These are phyloP conservation scores for Suhomyces panamericanus DNA, from an alignment of 1,139 yeast species.

Conservation along the genomic window DNA sequence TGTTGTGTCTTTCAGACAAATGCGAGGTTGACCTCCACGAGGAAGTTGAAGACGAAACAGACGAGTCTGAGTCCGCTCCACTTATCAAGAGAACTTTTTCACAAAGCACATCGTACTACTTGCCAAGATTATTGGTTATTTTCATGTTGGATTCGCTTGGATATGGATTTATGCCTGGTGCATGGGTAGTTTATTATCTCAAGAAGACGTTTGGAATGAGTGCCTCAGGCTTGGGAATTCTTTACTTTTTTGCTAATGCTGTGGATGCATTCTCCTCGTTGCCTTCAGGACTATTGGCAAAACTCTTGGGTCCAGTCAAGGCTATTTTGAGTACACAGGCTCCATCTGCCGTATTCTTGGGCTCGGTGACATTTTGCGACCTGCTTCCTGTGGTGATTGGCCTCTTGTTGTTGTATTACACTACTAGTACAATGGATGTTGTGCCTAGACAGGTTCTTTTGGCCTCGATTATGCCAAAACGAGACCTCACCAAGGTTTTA, in stretches of 20 bases:
- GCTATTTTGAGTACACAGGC: constrained; percentile 77
- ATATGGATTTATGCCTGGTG: constrained; percentile 81
- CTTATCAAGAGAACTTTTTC: constrained; percentile 27
- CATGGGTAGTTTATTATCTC: constrained; percentile 86
- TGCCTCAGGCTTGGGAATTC: constrained; percentile 47
- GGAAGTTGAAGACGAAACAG: neutral
- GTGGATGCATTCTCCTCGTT: constrained; percentile 62
- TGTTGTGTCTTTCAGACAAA: constrained; percentile 52
- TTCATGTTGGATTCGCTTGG: constrained; percentile 83
- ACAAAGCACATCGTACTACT: constrained; percentile 30
- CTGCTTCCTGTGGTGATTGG: constrained; percentile 39
- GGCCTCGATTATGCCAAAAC: constrained; percentile 61
- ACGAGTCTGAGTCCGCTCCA: constrained; percentile 3
- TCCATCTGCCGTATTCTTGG: constrained; percentile 70
- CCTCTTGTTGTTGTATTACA: constrained; percentile 54
- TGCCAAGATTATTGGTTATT: constrained; percentile 47
- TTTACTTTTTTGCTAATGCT: constrained; percentile 62
- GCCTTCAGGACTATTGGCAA: constrained; percentile 71
- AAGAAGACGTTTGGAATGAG: constrained; percentile 39
- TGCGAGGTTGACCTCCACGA: constrained; percentile 45
- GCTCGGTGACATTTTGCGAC: constrained; percentile 27
- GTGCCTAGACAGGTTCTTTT: constrained; percentile 83
- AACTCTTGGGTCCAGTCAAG: constrained; percentile 70
- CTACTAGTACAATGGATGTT: constrained; percentile 80
- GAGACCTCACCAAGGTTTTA: constrained; percentile 73